Base-by-base conservation (phyloP, 306 rosid species). In the Luffa aegyptiaca region DNA sequence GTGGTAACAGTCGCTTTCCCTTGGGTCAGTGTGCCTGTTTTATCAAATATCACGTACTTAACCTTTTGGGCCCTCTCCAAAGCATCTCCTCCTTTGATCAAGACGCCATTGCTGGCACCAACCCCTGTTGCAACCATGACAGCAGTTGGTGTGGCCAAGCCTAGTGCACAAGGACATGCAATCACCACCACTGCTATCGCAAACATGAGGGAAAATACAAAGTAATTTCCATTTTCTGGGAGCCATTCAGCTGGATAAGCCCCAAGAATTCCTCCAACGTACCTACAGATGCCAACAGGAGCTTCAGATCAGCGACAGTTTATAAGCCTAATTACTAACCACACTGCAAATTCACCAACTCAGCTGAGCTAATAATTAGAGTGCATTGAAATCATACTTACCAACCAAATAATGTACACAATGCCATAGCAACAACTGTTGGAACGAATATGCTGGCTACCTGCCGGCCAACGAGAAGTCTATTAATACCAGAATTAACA, bases 51-150 rank as follows among this genome's bases (percentile, higher is more conserved):
- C 74, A 93, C 96, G 31, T 93, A 91, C 83, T 90, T 90, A 61
- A 96, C 90, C 89, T 89, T 90, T 78, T 96, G 98, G 84, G 96
- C 98, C 84, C 91, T 93, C 86, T 96, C 99, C 83, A 96, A 83
- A 76, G 98, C 97, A 79, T 96, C 98, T 78, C 97, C 99, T 83
- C 99, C 99, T 86, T 96, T 96, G 82, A 96, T 96, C 82, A 96
- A 86, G 65, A 96, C 98, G 31, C 99, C 99, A 72, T 96, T 90
- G 85, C 86, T 96, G 42, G 99, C 99, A 68, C 99, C 99, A 87
- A 96, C 96, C 73, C 99, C 98, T 3, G 99, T 93, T 42, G 99
- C 99, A 81, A 96, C 99, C 99, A 96, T 96, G 83, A 93, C 96
- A 79, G 99, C 99, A 75, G 99, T 96, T 59, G 98, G 99, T 35